phyloP scores from a whole-genome alignment of 2,329 filamentous ascomycete species.

The Aspergillus pseudonomiae region DNA sequence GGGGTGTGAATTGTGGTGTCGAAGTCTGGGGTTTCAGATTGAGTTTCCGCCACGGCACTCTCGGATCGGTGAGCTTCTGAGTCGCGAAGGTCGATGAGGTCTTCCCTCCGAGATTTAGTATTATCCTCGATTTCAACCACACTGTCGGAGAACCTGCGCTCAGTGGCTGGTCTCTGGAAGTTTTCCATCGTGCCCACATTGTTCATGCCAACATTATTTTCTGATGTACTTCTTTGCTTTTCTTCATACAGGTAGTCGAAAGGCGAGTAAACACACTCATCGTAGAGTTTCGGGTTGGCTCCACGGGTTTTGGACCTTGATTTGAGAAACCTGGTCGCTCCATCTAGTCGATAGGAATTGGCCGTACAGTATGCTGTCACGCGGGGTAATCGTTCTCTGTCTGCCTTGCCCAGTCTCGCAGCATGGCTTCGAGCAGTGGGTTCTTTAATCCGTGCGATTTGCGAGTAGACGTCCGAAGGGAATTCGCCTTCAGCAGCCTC shows the following conservation, averaged over 20 bases:
- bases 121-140: conserved; percentile 68
- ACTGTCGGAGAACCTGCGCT: conserved; percentile 70
- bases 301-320: conserved; percentile 75
- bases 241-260: conserved; percentile 73
- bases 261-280: conserved; percentile 96
- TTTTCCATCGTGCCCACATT: conserved; percentile 35
- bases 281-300: conserved; percentile 86
- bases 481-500: conserved; percentile 84
- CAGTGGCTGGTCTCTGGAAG: conserved; percentile 47
- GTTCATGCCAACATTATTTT: conserved; percentile 41
- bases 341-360: conserved; percentile 86
- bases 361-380: conserved; percentile 98
- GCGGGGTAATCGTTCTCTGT: conserved; percentile 80
- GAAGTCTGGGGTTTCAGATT: conserved; percentile 64
- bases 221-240: conserved; percentile 37
- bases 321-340: conserved; percentile 87
- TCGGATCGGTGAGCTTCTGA: conserved; percentile 32
- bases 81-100: conserved; percentile 65
- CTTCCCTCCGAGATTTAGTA: conserved; percentile 58
- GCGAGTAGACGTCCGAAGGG: conserved; percentile 92
- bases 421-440: conserved; percentile 90
- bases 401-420: conserved; percentile 88
- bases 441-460: conserved; percentile 97
- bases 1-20: conserved; percentile 88
- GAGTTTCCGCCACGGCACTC: conserved; percentile 26